Base-by-base conservation (phyloP, 176 grass and related monocot genomes). In the Juncus effusus region DNA sequence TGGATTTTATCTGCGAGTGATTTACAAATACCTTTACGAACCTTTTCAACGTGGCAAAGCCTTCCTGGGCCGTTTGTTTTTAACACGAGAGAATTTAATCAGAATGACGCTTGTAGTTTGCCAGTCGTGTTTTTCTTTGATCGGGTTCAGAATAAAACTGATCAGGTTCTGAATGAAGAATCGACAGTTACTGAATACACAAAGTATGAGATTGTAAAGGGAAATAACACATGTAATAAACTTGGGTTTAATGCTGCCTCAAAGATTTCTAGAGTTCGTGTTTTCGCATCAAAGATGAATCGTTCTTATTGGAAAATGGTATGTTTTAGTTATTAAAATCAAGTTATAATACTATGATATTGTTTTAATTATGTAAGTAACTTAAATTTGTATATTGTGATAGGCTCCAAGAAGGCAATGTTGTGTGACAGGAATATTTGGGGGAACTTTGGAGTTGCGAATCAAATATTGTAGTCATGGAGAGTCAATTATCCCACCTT, bases 21-120 rank as follows among this genome's bases (percentile, higher is more conserved):
- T 40, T 56, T 82, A n/a, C 65, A 76, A 38, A 77, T 6, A 6
- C 80, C 80, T 5, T 63, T 61, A 3, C 74, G 73, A 59, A 82
- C 80, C 10, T 82, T 82, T 65, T 65, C 56, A 66, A 76, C 64
- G 12, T 82, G 80, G 80, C 72, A 19, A 38, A 55, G 63, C 35
- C 58, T 51, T 40, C 6, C 62, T 52, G 73, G 44, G 38, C 62
- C 73, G 47, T 82, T 75, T 52, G 16, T 74, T 40, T 77, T 82
- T 52, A 82, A 82, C 73, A 82, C 80, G 1, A 72, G 80, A 2
- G 72, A 57, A 1, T 59, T 64, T 0, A 62, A 62, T 28, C 3
- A 38, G 9, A 10, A 51, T 37, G 37, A 61, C 36, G 63, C 79
- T 4, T 81, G 79, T 14, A 10, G 10, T 1, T 38, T 28, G 10